A percentile compares a stretch with the other conserved stretches of the same genome.
Evolutionary conservation across 352 stramenopile species (phyloP).

Genomic region (Globisporangium iwayamae): DNA sequence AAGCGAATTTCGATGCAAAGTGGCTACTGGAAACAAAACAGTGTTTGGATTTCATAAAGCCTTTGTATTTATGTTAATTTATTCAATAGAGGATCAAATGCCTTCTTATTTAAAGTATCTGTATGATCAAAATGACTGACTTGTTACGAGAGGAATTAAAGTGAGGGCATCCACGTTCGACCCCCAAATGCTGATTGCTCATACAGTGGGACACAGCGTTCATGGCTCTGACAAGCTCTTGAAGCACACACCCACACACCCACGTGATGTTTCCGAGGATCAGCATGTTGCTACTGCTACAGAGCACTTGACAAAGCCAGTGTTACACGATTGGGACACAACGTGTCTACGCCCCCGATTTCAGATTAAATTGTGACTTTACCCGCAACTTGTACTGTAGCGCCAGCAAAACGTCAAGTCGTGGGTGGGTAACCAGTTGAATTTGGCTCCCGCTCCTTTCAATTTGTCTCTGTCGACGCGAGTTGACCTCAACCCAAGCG

Average conservation of each 20-base stretch:
- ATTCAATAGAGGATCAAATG: too few species aligned
- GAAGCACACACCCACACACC: neutral
- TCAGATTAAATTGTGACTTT: neutral
- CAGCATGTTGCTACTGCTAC: neutral
- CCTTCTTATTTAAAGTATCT: too few species aligned
- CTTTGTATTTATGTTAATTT: neutral
- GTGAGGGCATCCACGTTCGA: neutral
- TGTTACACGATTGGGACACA: neutral
- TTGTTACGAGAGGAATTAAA: neutral
- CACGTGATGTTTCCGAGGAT: neutral
- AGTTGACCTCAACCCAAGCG: slow-evolving; percentile 1
- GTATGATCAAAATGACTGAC: too few species aligned
- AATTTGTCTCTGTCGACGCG: neutral
- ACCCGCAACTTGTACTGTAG: neutral
- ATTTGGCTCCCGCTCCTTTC: neutral
- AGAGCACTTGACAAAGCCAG: neutral
- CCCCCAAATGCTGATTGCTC: slow-evolving; percentile 6
- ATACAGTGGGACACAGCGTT: slow-evolving; percentile 1
- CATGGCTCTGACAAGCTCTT: slow-evolving; percentile 8
- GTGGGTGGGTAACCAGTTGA: too few species aligned
- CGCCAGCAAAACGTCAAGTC: neutral
- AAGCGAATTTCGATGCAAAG: neutral
- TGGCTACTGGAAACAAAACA: neutral
- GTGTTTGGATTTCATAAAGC: neutral
- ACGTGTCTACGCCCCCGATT: neutral